Base-by-base conservation (phyloP, 1,139 yeast genomes). In the Pichia sp. region DNA sequence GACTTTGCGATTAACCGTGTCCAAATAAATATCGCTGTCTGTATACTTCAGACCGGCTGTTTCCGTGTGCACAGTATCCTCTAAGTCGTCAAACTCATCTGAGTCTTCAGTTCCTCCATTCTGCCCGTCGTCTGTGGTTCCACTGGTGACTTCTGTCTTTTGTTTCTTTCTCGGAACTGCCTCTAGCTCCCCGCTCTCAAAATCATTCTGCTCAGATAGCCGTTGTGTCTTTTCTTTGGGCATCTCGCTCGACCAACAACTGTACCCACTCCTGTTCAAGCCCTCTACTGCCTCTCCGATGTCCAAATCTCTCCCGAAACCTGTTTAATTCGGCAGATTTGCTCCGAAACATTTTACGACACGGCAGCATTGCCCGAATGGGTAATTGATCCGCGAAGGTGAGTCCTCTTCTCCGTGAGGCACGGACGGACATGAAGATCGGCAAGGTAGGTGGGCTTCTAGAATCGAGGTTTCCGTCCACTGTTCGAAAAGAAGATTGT, bases 1-100 rank as follows among this genome's bases (percentile, higher is more conserved):
- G 7, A 73, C 68, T 33, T 73, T 71, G 36, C 84, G 69, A 60
- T 85, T 76, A 48, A 85, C 72, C 2, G 85, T 80, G 46, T 81
- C 84, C 14, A 84, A 69, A 63, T 81, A 82, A 16, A 72, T 56
- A 31, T 57, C 62, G 8, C 55, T 48, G 20, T 60, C 54, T n/a
- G 51, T 53, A 10, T 42, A 29, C 31, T 50, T 49, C 2, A 46
- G 17, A 7, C 43, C 34, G 8, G 1, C 17, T 1, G 24, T 10
- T 14, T 50, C 34, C 1, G 47, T 16, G 7, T 29, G 41, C 4
- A 54, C 34, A 1, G 47, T n/a, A 17, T 54, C 58, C 2, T 53
- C 56, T 17, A 56, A 50, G 41, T 56, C 60, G 3, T 29, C 48
- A 17, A 52, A 56, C 16, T 59, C 59, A 38, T 58, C 60, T 36